Evolutionary conservation across 768 basidiomycete genomes (phyloP), one percentile per base, ranked within the genome.

Genomic region (Tephrocybe sp.): DNA sequence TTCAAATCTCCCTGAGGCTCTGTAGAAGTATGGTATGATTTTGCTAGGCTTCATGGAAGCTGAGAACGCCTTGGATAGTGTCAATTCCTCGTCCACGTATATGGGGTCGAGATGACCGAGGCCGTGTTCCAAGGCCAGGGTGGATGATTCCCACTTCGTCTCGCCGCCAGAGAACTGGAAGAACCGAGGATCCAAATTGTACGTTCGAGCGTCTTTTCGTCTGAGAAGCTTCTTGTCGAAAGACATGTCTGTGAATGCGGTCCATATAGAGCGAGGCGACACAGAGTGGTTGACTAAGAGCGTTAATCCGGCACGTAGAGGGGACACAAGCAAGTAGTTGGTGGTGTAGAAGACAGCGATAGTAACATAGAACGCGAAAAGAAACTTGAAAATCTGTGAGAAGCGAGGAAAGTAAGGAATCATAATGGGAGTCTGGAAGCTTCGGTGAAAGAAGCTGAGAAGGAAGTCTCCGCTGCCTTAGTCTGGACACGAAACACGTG

Each of bases 11-110:
- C 77, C 79, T 10, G 75, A 74, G 2, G 87, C 88, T 45, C 81
- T 80, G 64, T 89, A 90, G 67, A 87, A 92, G 70, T 85, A 94
- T 0, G 92, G 92, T 18, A 90, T 76, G 48, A 92, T 81, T 56
- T 83, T 83, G 61, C 79, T 85, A 0, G 91, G 90, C 32, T 80
- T 79, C 79, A 88, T 81, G 18, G 82, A 81, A 48, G 74, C 74
- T 3, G 86, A 70, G 58, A 90, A 89, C 3, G 83, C 81, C 59
- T 88, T 88, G 17, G 85, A 84, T 10, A 90, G 69, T 48, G 88
- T 75, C 18, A 81, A 66, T 10, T 73, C 73, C 62, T 81, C 78
- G 43, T 71, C 69, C 50, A 81, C 68, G 8, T 65, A 32, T 25
- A 72, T 59, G 14, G 70, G 65, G 17, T 65, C 58, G 11, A 53